phyloP scores from a whole-genome alignment of 2,329 filamentous ascomycete genomes.

The Podosphaera aphanis region DNA sequence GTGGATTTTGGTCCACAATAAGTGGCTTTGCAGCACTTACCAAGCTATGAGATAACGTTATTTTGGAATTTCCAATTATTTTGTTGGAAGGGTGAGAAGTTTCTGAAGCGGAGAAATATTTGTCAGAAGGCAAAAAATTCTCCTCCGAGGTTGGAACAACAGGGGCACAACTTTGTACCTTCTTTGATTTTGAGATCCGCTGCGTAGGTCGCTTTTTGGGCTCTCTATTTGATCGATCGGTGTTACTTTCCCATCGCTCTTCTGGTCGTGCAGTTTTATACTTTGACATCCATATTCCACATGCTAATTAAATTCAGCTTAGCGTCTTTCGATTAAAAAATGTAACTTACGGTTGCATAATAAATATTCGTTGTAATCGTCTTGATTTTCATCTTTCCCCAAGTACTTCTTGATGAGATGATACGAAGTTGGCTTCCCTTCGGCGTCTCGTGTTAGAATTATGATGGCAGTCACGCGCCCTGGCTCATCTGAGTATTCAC shows the following conservation, averaged over 20 bases:
- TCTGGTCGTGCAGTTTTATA: slow-evolving; percentile 63
- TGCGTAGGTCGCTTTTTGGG: slow-evolving; percentile 13
- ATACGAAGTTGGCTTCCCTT: slow-evolving; percentile 40
- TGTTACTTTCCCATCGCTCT: slow-evolving; percentile 45
- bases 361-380: slow-evolving; percentile 43
- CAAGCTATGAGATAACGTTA: slow-evolving; percentile 4
- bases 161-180: slow-evolving; percentile 2
- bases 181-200: slow-evolving; percentile 15
- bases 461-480: slow-evolving; percentile 55
- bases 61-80: not conserved
- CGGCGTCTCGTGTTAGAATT: slow-evolving; percentile 35
- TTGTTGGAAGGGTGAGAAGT: slow-evolving; percentile 2
- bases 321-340: not conserved
- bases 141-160: slow-evolving; percentile 7
- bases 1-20: slow-evolving; percentile 3
- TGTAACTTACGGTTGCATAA: slow-evolving; percentile 62
- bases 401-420: slow-evolving; percentile 59
- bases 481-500: slow-evolving; percentile 49
- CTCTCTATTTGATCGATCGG: slow-evolving; percentile 23
- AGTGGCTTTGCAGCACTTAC: slow-evolving; percentile 1
- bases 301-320: slow-evolving; percentile 29
- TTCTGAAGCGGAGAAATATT: slow-evolving; percentile 3
- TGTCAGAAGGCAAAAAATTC: slow-evolving; percentile 16
- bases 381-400: slow-evolving; percentile 35
- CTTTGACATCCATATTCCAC: slow-evolving; percentile 85